Conservation (phyloP, 352 stramenopile species). For the Phytophthora foliorum region DNA sequence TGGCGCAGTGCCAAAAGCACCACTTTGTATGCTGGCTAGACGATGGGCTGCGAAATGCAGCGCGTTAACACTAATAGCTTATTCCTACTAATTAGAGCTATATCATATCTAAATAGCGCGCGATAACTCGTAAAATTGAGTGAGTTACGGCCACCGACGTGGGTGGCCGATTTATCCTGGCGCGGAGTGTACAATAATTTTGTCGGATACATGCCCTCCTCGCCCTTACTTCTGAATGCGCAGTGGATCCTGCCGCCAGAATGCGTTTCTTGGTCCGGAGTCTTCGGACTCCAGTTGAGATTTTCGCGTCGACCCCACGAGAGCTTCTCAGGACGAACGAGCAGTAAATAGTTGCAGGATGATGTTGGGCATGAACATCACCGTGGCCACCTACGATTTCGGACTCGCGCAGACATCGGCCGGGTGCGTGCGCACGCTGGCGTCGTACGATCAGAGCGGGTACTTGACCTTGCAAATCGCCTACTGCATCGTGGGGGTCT, state of each 20-base stretch:
- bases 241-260: conserved; percentile 8
- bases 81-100: too few relatives aligned
- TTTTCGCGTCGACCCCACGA: conserved; percentile 15
- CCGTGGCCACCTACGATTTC: conserved; percentile 31
- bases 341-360: background rate
- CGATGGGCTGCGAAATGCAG: too few relatives aligned
- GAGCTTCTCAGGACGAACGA: background rate
- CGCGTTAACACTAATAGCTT: too few relatives aligned
- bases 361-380: conserved; percentile 37
- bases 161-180: too few relatives aligned
- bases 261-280: conserved; percentile 1
- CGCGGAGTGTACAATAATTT: too few relatives aligned
- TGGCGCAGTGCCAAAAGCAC: too few relatives aligned
- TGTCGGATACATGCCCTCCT: conserved; percentile 12
- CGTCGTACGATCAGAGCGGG: conserved; percentile 31
- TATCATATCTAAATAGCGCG: too few relatives aligned
- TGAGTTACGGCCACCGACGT: too few relatives aligned
- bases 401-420: conserved; percentile 23
- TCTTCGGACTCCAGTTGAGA: conserved; percentile 9
- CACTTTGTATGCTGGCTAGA: too few relatives aligned
- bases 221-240: conserved; percentile 22
- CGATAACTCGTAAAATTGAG: too few relatives aligned
- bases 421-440: conserved; percentile 35
- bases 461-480: conserved; percentile 36
- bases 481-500: conserved; percentile 33